Percentiles rank a stretch among this genome's conserved stretches.
Conservation (phyloP, 208 protist genomes). For the Leptomonas pyrrhocoris region DNA sequence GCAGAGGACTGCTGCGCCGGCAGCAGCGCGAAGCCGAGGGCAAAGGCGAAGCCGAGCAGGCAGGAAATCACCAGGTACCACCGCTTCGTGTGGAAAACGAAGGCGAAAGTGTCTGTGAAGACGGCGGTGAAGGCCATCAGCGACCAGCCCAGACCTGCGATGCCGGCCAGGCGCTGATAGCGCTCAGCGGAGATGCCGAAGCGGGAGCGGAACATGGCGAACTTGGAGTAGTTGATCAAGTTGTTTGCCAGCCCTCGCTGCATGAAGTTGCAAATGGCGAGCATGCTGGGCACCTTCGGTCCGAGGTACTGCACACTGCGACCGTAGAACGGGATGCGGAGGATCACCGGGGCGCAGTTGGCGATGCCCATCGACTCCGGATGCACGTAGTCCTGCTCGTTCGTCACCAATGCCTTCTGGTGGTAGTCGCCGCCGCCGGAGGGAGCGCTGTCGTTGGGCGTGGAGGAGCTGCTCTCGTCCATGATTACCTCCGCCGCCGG, state of each 20-base stretch:
- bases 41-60: conserved; percentile 35
- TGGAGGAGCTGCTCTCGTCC: conserved; percentile 7
- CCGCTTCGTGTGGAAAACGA: conserved; percentile 59
- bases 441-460: background rate
- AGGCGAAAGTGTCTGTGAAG: conserved; percentile 43
- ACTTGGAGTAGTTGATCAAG: conserved; percentile 17
- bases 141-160: conserved; percentile 42
- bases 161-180: conserved; percentile 46
- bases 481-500: conserved; percentile 12
- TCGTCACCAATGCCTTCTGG: background rate
- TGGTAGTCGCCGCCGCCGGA: too few relatives aligned
- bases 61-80: conserved; percentile 54
- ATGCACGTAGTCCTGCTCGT: conserved; percentile 24
- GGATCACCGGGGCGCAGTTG: conserved; percentile 7
- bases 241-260: conserved; percentile 25
- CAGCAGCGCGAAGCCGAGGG: conserved; percentile 40
- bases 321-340: conserved; percentile 27
- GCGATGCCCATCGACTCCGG: conserved; percentile 18
- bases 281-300: conserved; percentile 27
- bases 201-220: conserved; percentile 31
- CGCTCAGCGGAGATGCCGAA: conserved; percentile 28
- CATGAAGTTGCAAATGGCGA: conserved; percentile 35
- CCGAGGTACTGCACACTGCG: conserved; percentile 33
- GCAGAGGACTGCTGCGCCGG: conserved; percentile 38
- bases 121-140: conserved; percentile 55